Conservation (phyloP, 805 yeast species). For the Pachysolen tannophilus region DNA sequence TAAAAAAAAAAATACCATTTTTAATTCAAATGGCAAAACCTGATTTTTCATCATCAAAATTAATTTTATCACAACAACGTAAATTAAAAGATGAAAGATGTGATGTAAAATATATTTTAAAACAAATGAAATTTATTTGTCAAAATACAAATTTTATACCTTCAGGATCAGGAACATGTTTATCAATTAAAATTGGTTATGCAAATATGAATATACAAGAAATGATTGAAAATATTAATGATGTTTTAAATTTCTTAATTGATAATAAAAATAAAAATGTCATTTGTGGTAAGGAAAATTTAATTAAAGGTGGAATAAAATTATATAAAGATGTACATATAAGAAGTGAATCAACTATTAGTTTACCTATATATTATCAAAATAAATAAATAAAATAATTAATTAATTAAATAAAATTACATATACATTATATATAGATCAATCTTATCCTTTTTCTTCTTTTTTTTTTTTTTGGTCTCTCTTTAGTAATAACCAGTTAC, state of each 20-base stretch:
- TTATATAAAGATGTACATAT: conserved; percentile 46
- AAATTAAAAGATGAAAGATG: conserved; percentile 49
- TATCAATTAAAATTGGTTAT: conserved; percentile 54
- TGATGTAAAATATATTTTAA: conserved; percentile 55
- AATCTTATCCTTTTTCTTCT: too few species aligned
- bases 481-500: too few species aligned
- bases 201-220: conserved; percentile 34
- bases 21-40: conserved; percentile 55
- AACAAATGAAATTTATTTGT: conserved; percentile 58
- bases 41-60: conserved; percentile 22
- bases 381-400: too few species aligned
- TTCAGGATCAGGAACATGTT: conserved; percentile 46
- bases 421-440: too few species aligned
- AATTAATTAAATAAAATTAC: too few species aligned
- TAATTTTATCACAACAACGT: conserved; percentile 22
- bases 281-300: conserved; percentile 19
- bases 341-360: conserved; percentile 59
- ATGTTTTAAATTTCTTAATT: conserved; percentile 41
- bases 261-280: conserved; percentile 7
- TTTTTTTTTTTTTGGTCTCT: too few species aligned
- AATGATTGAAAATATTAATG: conserved; percentile 44
- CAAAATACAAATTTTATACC: conserved; percentile 59
- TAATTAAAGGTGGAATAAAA: conserved; percentile 32
- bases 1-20: conserved; percentile 53
- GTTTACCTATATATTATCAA: conserved; percentile 56